These are phyloP conservation scores for Suillus fuscotomentosus DNA, from an alignment of 768 basidiomycete genomes.

Conservation along the genomic window DNA sequence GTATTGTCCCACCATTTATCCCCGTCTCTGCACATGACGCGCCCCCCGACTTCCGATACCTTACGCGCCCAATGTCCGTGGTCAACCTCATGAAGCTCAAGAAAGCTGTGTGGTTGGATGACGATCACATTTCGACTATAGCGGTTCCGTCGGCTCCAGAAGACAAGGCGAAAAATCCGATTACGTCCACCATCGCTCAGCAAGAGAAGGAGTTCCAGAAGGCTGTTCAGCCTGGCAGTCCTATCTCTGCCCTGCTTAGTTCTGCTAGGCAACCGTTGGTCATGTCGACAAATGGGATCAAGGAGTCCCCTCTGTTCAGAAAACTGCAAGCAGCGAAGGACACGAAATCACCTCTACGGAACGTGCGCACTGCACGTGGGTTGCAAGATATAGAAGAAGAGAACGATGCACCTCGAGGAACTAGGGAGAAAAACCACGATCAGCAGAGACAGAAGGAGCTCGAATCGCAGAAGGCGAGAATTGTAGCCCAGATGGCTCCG, in stretches of 20 bases:
- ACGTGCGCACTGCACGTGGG: constrained; percentile 36
- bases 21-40: constrained; percentile 75
- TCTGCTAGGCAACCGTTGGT: constrained; percentile 88
- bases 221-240: constrained; percentile 92
- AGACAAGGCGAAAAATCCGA: constrained; percentile 35
- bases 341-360: constrained; percentile 52
- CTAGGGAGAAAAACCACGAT: constrained; percentile 38
- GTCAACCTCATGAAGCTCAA: constrained; percentile 71
- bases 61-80: constrained; percentile 58
- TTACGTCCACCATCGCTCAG: constrained; percentile 66
- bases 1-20: constrained; percentile 78
- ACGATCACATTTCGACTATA: constrained; percentile 49
- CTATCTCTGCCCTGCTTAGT: constrained; percentile 87
- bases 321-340: constrained; percentile 57
- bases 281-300: constrained; percentile 49
- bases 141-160: constrained; percentile 38
- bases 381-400: constrained; percentile 48
- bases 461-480: constrained; percentile 88
- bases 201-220: constrained; percentile 97
- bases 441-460: constrained; percentile 65
- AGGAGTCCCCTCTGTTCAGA: constrained; percentile 37
- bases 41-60: constrained; percentile 72
- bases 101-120: constrained; percentile 60
- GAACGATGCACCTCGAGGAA: constrained; percentile 38
- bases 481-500: constrained; percentile 92